These are phyloP conservation scores for Phytopythium chamaehyphon DNA, from an alignment of 352 stramenopile species.

Conservation along the genomic window DNA sequence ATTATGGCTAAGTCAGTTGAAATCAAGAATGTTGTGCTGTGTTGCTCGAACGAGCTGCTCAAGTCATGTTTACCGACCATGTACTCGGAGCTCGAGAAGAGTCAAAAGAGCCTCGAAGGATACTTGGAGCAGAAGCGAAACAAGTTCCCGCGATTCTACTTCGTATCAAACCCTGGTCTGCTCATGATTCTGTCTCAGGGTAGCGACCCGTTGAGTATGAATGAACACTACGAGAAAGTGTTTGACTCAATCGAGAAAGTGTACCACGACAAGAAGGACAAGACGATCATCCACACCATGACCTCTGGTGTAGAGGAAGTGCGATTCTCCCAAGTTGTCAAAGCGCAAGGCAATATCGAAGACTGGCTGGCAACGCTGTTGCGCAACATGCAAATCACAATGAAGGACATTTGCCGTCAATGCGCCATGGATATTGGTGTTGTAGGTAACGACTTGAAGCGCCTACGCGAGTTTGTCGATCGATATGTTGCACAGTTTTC, in stretches of 20 bases:
- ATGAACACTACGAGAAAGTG: constrained; percentile 99
- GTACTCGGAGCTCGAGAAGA: constrained; percentile 98
- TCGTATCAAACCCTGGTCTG: constrained; percentile 97
- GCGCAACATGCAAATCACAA: constrained; percentile 93
- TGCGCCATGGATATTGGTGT: constrained; percentile 92
- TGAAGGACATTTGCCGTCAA: constrained; percentile 96
- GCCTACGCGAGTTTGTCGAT: constrained; percentile 93
- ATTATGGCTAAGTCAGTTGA: constrained; percentile 94
- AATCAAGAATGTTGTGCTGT: constrained; percentile 91
- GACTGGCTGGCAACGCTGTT: constrained; percentile 97
- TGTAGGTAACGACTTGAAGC: constrained; percentile 90
- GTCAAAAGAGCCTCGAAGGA: constrained; percentile 96
- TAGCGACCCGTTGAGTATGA: constrained; percentile 97
- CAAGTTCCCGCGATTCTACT: constrained; percentile 99
- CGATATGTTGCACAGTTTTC: constrained; percentile 94
- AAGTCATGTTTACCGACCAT: constrained; percentile 96
- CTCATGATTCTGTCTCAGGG: constrained; percentile 97
- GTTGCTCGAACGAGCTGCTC: constrained; percentile 96
- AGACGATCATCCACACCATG: constrained; percentile 93
- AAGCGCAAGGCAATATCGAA: constrained; percentile 97
- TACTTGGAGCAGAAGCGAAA: constrained; percentile 99
- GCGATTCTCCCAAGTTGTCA: constrained; percentile 92
- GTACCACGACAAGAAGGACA: constrained; percentile 98
- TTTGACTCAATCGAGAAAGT: constrained; percentile 99
- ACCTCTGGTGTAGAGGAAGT: constrained; percentile 95